Percentiles rank a stretch among this genome's conserved stretches.
phyloP scores from a whole-genome alignment of 306 rosid species.

The Geum urbanum region DNA sequence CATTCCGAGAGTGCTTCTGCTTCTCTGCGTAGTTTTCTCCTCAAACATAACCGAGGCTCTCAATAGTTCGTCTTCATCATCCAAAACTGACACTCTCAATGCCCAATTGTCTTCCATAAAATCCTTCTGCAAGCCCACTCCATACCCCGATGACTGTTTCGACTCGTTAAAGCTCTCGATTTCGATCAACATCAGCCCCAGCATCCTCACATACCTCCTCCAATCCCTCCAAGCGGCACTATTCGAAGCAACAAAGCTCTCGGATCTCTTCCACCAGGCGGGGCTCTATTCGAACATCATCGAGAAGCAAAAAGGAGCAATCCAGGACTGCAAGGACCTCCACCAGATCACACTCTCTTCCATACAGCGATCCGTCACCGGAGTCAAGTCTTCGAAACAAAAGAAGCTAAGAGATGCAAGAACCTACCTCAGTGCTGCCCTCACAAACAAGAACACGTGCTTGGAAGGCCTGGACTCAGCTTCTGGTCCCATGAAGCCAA shows the following conservation, averaged over 20 bases:
- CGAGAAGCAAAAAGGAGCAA: slow-evolving; percentile 61
- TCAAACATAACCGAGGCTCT: slow-evolving; percentile 14
- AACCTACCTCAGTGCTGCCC: slow-evolving; percentile 72
- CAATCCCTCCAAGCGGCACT: slow-evolving; percentile 52
- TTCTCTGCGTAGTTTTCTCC: slow-evolving; percentile 31
- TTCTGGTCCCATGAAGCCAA: slow-evolving; percentile 59
- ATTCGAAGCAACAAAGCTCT: slow-evolving; percentile 57
- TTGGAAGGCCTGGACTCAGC: slow-evolving; percentile 70
- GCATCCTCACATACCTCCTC: slow-evolving; percentile 51
- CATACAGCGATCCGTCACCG: slow-evolving; percentile 46
- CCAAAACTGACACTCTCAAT: slow-evolving; percentile 16
- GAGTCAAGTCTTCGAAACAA: slow-evolving; percentile 23
- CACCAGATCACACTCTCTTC: slow-evolving; percentile 54
- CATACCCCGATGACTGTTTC: slow-evolving; percentile 56
- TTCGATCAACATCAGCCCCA: slow-evolving; percentile 55
- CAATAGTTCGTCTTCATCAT: slow-evolving; percentile 18
- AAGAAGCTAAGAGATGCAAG: slow-evolving; percentile 45
- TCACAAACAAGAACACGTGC: slow-evolving; percentile 84
- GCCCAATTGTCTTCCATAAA: slow-evolving; percentile 37
- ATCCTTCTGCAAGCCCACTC: slow-evolving; percentile 54
- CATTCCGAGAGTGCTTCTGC: slow-evolving; percentile 28
- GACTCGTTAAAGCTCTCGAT: slow-evolving; percentile 59
- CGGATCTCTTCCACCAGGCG: slow-evolving; percentile 38
- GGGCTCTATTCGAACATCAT: slow-evolving; percentile 34
- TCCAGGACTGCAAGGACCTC: slow-evolving; percentile 70